Evolutionary conservation across 495 filamentous ascomycete genomes (phyloP).

Genomic region (Glonium stellatum): DNA sequence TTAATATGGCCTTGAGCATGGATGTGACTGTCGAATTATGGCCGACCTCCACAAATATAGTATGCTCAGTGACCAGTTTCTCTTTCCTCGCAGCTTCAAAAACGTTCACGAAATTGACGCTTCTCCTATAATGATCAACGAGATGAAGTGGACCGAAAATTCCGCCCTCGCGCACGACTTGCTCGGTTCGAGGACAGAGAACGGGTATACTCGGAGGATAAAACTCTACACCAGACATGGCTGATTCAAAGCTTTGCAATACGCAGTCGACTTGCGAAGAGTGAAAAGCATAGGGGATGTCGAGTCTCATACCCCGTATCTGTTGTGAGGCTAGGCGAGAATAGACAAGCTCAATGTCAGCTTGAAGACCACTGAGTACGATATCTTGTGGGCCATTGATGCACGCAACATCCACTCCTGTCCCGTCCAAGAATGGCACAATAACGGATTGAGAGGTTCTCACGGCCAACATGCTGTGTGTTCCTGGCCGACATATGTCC

Average conservation of each 20-base stretch:
- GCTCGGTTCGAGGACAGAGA: neutral
- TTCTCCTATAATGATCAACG: neutral
- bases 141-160: neutral
- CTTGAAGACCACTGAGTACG: constrained; percentile 38
- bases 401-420: constrained; percentile 34
- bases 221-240: neutral
- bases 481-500: constrained; percentile 8
- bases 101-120: neutral
- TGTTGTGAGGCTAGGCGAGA: too few species aligned
- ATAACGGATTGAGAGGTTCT: neutral
- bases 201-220: neutral
- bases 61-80: neutral
- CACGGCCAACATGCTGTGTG: constrained; percentile 34
- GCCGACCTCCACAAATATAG: neutral
- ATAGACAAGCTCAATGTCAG: too few species aligned
- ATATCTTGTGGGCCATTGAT: constrained; percentile 34
- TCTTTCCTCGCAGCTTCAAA: neutral
- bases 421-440: neutral
- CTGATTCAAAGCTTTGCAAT: neutral
- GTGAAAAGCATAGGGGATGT: constrained; percentile 24
- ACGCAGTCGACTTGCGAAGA: neutral
- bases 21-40: neutral
- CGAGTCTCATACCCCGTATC: too few species aligned
- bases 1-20: neutral
- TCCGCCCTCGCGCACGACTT: neutral